phyloP scores from a whole-genome alignment of 257 asterid genomes.

The Salvia miltiorrhiza region DNA sequence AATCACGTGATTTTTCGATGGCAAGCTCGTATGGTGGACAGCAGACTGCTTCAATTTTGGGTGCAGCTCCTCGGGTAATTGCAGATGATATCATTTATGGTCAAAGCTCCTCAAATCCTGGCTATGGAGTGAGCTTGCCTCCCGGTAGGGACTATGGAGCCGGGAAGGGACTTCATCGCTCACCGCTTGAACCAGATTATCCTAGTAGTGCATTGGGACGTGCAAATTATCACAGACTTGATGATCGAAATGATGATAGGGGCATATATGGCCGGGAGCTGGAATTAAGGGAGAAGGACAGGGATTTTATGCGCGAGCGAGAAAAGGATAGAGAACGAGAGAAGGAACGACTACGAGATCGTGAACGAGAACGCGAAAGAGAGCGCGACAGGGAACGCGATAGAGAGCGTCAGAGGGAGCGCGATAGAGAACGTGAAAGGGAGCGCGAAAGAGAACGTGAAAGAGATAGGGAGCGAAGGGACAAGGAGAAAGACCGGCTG shows the following conservation, averaged over 20 bases:
- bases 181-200: slow-evolving; percentile 60
- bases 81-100: slow-evolving; percentile 65
- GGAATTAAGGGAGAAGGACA: slow-evolving; percentile 72
- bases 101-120: slow-evolving; percentile 76
- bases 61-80: slow-evolving; percentile 78
- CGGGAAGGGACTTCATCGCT: slow-evolving; percentile 75
- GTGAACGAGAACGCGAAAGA: slow-evolving; percentile 40
- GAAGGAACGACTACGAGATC: slow-evolving; percentile 56
- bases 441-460: slow-evolving; percentile 59
- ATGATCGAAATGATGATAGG: slow-evolving; percentile 68
- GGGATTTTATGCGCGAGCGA: slow-evolving; percentile 65
- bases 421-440: slow-evolving; percentile 49
- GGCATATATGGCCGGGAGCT: slow-evolving; percentile 58
- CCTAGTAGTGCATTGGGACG: slow-evolving; percentile 51
- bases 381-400: slow-evolving; percentile 61
- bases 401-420: slow-evolving; percentile 48
- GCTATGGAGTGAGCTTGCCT: slow-evolving; percentile 98
- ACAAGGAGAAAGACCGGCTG: slow-evolving; percentile 65
- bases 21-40: slow-evolving; percentile 61
- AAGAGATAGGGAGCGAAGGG: slow-evolving; percentile 61
- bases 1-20: slow-evolving; percentile 55
- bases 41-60: slow-evolving; percentile 80
- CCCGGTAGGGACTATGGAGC: slow-evolving; percentile 97
- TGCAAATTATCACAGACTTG: slow-evolving; percentile 55
- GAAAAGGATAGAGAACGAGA: slow-evolving; percentile 79